Conservation (phyloP, 495 filamentous ascomycete genomes). For the Lepraria neglecta region DNA sequence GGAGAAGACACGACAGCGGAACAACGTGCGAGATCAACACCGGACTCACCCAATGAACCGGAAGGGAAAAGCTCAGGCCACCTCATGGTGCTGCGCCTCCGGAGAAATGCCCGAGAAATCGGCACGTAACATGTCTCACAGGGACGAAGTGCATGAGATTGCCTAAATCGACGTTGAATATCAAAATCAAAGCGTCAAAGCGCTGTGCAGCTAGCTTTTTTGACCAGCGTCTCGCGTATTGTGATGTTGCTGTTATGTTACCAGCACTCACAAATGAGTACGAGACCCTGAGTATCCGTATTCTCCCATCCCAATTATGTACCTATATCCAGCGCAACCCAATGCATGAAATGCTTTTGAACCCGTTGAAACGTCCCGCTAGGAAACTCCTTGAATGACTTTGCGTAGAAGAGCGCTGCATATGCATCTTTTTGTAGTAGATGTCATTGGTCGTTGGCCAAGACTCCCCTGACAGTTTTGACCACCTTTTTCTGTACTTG, state of each 20-base stretch:
- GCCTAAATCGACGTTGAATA: not conserved
- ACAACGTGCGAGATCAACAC: conserved; percentile 7
- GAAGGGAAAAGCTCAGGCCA: conserved; percentile 4
- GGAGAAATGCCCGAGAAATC: conserved; percentile 6
- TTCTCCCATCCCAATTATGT: not conserved
- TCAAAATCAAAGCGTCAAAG: not conserved
- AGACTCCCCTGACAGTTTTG: conserved; percentile 25
- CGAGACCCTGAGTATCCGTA: conserved; percentile 11
- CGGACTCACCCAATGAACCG: not conserved
- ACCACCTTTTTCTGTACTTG: conserved; percentile 61
- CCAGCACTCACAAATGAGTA: not conserved
- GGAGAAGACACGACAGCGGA: not conserved
- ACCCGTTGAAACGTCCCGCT: not conserved
- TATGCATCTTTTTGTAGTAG: not conserved
- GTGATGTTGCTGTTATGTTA: not conserved
- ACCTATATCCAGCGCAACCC: not conserved
- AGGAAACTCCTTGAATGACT: not conserved
- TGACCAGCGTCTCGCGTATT: not conserved
- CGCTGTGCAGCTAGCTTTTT: conserved; percentile 8
- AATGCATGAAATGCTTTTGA: conserved; percentile 2
- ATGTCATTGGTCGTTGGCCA: conserved; percentile 28
- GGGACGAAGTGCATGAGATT: not conserved
- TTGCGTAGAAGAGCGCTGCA: not conserved
- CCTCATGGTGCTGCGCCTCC: not conserved
- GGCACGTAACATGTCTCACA: not conserved